A percentile compares a stretch with the other conserved stretches of the same genome.
These are phyloP conservation scores for Silene conica DNA, from an alignment of 148 eudicot genomes.

Conservation along the genomic window DNA sequence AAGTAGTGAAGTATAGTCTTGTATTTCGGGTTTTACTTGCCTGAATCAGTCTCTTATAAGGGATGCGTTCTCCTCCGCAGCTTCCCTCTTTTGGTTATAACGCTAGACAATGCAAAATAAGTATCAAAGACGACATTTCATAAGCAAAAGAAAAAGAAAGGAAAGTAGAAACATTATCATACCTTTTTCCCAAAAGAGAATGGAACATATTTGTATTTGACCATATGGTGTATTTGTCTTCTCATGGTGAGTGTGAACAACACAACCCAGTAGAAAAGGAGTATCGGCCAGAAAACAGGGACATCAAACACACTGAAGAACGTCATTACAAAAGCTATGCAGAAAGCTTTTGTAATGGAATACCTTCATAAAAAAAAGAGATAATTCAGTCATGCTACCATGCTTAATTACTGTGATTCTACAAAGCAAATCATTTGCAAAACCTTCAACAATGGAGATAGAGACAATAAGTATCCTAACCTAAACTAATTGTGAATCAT, in stretches of 20 bases:
- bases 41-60: slow-evolving; percentile 38
- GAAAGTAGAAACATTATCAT: background rate
- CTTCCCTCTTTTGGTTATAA: slow-evolving; percentile 32
- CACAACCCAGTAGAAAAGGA: slow-evolving; percentile 56
- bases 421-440: background rate
- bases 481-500: background rate
- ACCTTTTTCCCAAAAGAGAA: slow-evolving; percentile 63
- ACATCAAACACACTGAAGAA: slow-evolving; percentile 54
- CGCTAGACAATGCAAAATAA: slow-evolving; percentile 28
- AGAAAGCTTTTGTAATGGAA: slow-evolving; percentile 54
- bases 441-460: background rate
- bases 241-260: slow-evolving; percentile 61
- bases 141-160: background rate
- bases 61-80: slow-evolving; percentile 32
- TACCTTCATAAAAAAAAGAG: slow-evolving; percentile 34
- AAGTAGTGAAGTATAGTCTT: background rate
- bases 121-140: slow-evolving; percentile 10
- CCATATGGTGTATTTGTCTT: slow-evolving; percentile 60
- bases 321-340: slow-evolving; percentile 51
- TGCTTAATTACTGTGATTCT: too few species aligned
- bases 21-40: slow-evolving; percentile 11
- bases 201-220: slow-evolving; percentile 56
- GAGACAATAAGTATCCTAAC: background rate
- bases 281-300: slow-evolving; percentile 64
- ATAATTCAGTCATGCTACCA: background rate